These are phyloP conservation scores for Orbilia ellipsospora DNA, from an alignment of 2,329 filamentous ascomycete species.

Conservation along the genomic window DNA sequence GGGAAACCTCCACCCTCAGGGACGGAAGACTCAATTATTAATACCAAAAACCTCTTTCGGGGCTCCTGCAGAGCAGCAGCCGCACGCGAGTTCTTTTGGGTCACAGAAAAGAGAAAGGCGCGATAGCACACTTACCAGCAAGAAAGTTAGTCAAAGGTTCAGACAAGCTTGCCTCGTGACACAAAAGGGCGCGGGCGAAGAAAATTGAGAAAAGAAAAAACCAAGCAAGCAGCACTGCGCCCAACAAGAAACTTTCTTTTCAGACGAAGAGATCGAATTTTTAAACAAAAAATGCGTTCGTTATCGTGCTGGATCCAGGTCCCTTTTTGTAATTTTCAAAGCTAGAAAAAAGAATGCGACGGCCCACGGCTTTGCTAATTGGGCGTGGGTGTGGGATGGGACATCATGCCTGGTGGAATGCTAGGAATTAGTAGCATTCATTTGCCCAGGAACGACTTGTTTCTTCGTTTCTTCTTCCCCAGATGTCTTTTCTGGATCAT, in stretches of 20 bases:
- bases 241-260: constrained; percentile 27
- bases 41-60: background rate
- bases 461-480: constrained; percentile 25
- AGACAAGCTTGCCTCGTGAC: constrained; percentile 37
- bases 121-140: constrained; percentile 32
- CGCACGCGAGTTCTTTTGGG: background rate
- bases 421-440: constrained; percentile 7
- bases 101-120: constrained; percentile 10
- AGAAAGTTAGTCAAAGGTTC: constrained; percentile 30
- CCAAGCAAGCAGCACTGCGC: constrained; percentile 8
- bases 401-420: background rate
- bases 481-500: constrained; percentile 54
- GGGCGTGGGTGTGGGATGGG: constrained; percentile 1
- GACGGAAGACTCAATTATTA: constrained; percentile 4
- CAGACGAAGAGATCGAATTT: constrained; percentile 9
- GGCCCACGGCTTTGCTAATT: constrained; percentile 3
- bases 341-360: constrained; percentile 15
- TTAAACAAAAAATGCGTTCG: constrained; percentile 20
- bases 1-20: background rate
- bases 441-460: constrained; percentile 21
- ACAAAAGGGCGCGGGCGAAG: constrained; percentile 11
- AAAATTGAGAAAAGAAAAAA: background rate
- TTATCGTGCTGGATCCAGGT: constrained; percentile 34
- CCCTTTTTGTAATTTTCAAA: constrained; percentile 36
- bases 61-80: background rate